Base-by-base conservation (phyloP, 2,329 filamentous ascomycete genomes). In the Penicillium sp. region DNA sequence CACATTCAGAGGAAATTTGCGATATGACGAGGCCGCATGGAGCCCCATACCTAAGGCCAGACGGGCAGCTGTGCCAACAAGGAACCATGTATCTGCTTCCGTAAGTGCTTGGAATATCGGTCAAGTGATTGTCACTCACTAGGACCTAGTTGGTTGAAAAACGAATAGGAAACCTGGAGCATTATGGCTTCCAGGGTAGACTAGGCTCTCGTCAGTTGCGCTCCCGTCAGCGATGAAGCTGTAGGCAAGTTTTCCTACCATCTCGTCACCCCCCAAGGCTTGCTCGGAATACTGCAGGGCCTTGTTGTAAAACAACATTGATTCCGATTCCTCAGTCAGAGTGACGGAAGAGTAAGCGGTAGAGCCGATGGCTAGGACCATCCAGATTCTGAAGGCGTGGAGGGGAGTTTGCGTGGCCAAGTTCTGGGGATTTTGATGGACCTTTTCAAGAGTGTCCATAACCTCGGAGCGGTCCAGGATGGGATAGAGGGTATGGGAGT, bases 141-240 rank as follows among this genome's bases (percentile, higher is more conserved):
- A 39, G 78, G 78, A 1, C 78, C 78, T 3, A 79, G 62, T 45
- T 79, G 76, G 49, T 79, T 81, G 65, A 81, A 81, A 55, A 81
- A 80, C 0, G 78, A 80, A 49, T 79, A 81, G 0, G 78, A 80
- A 0, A 81, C 77, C 52, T 81, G 78, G 1, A 81, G 70, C 66
- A 77, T 77, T 33, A 80, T 65, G 4, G 75, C 77, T 44, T 80
- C 78, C 8, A 81, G 58, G 0, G 77, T 76, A n/a, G 74, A 70
- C 73, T 77, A 54, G 2, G 15, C 2, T n/a, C 23, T 31, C 21
- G 19, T 47, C 10, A 47, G 43, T 15, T 15, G 10, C 2, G 10
- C 13, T 25, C 6, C 5, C 1, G 10, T 39, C 36, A 42, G 10
- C 7, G 12, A 49, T n/a, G 15, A n/a, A 27, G 35, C n/a, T 6